Conservation (phyloP, 495 filamentous ascomycete species). For the Penicillium simplicissimum region DNA sequence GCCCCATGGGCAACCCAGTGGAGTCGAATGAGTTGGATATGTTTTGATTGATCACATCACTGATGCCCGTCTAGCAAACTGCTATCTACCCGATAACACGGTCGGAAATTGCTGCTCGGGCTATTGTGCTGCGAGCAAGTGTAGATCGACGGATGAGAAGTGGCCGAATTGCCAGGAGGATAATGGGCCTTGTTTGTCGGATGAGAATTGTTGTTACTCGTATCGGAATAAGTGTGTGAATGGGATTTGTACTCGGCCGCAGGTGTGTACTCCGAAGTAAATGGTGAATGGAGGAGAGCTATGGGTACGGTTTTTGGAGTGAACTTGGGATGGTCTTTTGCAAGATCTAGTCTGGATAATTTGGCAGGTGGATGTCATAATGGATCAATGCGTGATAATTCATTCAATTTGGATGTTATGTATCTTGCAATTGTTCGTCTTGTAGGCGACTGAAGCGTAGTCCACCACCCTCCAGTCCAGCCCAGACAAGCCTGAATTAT, state of each 20-base stretch:
- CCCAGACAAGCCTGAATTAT: no score
- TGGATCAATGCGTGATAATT: neutral
- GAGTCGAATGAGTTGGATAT: no score
- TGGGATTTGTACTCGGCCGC: constrained; percentile 19
- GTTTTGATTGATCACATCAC: neutral
- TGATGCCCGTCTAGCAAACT: constrained; percentile 2
- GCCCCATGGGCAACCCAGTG: no score
- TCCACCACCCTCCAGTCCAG: no score
- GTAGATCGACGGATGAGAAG: constrained; percentile 25
- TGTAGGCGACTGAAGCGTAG: no score
- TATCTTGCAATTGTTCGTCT: neutral
- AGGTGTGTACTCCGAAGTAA: neutral
- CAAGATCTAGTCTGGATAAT: neutral
- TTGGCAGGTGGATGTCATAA: neutral
- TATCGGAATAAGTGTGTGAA: constrained; percentile 22
- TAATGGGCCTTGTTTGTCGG: constrained; percentile 18
- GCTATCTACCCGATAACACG: constrained; percentile 17
- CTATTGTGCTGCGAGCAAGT: constrained; percentile 31
- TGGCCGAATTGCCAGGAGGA: constrained; percentile 31
- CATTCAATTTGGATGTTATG: neutral
- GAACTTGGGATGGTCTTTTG: neutral
- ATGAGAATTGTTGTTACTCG: constrained; percentile 30
- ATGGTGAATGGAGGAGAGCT: neutral
- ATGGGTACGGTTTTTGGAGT: neutral
- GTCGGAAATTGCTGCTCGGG: constrained; percentile 28